These are phyloP conservation scores for Xylaria sp. DNA, from an alignment of 2,329 filamentous ascomycete genomes.

Conservation along the genomic window DNA sequence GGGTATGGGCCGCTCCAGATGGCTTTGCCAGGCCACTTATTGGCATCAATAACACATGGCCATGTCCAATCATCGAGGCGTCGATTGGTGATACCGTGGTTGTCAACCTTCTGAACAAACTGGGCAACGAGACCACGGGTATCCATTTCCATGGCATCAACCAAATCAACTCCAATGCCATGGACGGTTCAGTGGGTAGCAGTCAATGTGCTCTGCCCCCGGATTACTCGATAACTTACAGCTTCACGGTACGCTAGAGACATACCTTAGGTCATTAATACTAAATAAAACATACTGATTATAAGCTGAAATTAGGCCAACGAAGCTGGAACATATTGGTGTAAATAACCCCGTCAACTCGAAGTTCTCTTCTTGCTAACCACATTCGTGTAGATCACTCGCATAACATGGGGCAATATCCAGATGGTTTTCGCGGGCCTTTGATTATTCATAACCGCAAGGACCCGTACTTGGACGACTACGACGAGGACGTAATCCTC, in stretches of 20 bases:
- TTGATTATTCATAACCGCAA: conserved; percentile 69
- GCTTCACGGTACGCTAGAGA: conserved; percentile 59
- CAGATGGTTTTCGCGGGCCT: conserved; percentile 72
- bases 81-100: conserved; percentile 64
- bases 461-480: conserved; percentile 62
- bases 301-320: conserved; percentile 49
- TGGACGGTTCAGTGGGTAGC: conserved; percentile 69
- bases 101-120: conserved; percentile 60
- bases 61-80: conserved; percentile 68
- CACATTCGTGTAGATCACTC: conserved; percentile 62
- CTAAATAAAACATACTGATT: conserved; percentile 11
- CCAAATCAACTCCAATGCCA: conserved; percentile 66
- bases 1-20: conserved; percentile 71
- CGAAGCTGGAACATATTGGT: conserved; percentile 60
- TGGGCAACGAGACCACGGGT: conserved; percentile 64
- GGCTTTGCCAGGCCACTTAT: conserved; percentile 68
- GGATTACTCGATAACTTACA: conserved; percentile 65
- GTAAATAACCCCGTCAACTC: conserved; percentile 44
- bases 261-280: conserved; percentile 1
- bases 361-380: conserved; percentile 30
- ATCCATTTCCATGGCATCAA: conserved; percentile 72
- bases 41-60: conserved; percentile 74
- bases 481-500: conserved; percentile 69
- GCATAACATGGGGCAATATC: conserved; percentile 72
- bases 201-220: conserved; percentile 68